A percentile compares a stretch with the other conserved stretches of the same genome.
phyloP scores from a whole-genome alignment of 2,329 filamentous ascomycete genomes.

The Fusarium newnesense region DNA sequence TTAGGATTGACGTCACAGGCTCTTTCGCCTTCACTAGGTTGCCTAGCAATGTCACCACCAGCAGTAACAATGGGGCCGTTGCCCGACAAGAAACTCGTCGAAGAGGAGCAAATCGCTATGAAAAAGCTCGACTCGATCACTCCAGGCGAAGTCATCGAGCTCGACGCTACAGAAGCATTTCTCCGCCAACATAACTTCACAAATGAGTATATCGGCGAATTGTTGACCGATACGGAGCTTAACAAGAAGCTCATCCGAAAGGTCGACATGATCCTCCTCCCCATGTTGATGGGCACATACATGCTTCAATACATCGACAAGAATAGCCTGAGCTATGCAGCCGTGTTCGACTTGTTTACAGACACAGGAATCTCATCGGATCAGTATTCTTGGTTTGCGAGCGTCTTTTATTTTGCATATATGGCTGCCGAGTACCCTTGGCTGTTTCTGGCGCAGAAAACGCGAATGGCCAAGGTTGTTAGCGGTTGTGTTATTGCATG shows the following conservation, averaged over 20 bases:
- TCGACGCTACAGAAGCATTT: slow-evolving; percentile 32
- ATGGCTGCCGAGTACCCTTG: slow-evolving; percentile 55
- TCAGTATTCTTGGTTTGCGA: slow-evolving; percentile 63
- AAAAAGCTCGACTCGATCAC: slow-evolving; percentile 30
- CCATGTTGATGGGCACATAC: slow-evolving; percentile 60
- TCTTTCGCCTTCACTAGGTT: not conserved
- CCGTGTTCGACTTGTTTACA: slow-evolving; percentile 64
- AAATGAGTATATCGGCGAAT: slow-evolving; percentile 34
- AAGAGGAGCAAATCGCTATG: slow-evolving; percentile 30
- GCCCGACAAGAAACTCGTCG: not conserved
- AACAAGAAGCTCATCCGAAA: slow-evolving; percentile 47
- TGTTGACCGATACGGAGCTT: slow-evolving; percentile 18
- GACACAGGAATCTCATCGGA: slow-evolving; percentile 56
- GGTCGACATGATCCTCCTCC: slow-evolving; percentile 61
- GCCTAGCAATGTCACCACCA: slow-evolving; percentile 1
- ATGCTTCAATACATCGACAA: slow-evolving; percentile 67
- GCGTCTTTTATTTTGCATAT: slow-evolving; percentile 65
- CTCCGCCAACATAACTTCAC: slow-evolving; percentile 37
- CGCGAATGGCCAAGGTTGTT: slow-evolving; percentile 50
- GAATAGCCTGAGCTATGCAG: slow-evolving; percentile 60
- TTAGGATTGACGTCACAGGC: not conserved
- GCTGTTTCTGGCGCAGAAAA: slow-evolving; percentile 49
- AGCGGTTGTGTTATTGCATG: slow-evolving; percentile 47
- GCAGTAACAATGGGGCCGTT: not conserved
- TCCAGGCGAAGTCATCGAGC: slow-evolving; percentile 24